phyloP scores from a whole-genome alignment of 371 early-diverging fungal species.

The Syncephalis fuscata region DNA sequence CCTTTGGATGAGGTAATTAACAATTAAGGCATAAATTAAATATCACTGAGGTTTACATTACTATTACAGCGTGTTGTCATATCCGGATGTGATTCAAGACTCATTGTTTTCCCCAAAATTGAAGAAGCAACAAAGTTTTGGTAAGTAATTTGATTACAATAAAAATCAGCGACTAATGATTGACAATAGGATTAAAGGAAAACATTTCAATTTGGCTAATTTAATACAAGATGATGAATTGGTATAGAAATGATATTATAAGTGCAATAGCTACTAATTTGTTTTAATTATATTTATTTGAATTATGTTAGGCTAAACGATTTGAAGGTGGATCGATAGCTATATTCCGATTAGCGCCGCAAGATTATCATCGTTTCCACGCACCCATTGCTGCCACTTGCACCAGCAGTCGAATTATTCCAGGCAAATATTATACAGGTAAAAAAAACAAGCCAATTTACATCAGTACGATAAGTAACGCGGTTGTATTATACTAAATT shows the following conservation, averaged over 20 bases:
- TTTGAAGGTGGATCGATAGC: slow-evolving; percentile 51
- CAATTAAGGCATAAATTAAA: too few relatives aligned
- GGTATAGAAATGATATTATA: background rate
- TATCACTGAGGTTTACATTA: too few relatives aligned
- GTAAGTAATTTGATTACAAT: slow-evolving; percentile 82
- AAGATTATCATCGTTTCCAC: slow-evolving; percentile 83
- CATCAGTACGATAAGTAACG: too few relatives aligned
- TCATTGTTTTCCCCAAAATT: slow-evolving; percentile 48
- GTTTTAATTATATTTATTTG: slow-evolving; percentile 14
- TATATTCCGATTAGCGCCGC: slow-evolving; percentile 73
- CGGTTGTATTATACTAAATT: too few relatives aligned
- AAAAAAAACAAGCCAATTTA: too few relatives aligned
- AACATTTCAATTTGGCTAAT: slow-evolving; percentile 41
- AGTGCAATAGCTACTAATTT: slow-evolving; percentile 11
- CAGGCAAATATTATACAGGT: slow-evolving; percentile 56
- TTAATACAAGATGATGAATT: slow-evolving; percentile 19
- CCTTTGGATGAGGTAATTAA: slow-evolving; percentile 9
- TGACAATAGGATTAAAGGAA: slow-evolving; percentile 55
- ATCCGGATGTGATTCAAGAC: slow-evolving; percentile 35
- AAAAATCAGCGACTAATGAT: too few relatives aligned
- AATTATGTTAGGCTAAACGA: slow-evolving; percentile 14
- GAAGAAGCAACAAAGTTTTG: slow-evolving; percentile 57
- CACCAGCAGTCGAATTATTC: slow-evolving; percentile 27
- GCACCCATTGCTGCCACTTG: slow-evolving; percentile 61
- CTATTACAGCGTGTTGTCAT: slow-evolving; percentile 10